Evolutionary conservation across 441 rosid species (phyloP).

Genomic region (Mallotus japonicus): DNA sequence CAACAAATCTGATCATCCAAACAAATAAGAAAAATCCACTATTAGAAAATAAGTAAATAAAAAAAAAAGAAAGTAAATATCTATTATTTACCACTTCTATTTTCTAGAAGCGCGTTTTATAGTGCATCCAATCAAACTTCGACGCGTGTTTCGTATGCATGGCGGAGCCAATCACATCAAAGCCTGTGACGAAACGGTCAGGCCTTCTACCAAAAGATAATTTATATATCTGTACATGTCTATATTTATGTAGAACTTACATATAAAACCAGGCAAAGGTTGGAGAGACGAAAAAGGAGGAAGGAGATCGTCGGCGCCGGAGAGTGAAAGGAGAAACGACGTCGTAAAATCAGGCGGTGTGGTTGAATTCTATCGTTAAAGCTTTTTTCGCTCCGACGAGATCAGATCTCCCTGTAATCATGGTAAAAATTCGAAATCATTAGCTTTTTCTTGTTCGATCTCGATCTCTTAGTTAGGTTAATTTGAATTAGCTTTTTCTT

Average conservation of each 20-base stretch:
- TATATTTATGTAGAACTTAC: too few species aligned
- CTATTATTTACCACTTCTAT: neutral
- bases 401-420: slow-evolving; percentile 33
- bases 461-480: neutral
- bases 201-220: slow-evolving; percentile 1
- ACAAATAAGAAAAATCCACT: too few species aligned
- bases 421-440: slow-evolving; percentile 29
- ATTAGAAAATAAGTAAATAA: too few species aligned
- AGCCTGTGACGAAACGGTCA: slow-evolving; percentile 29
- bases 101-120: too few species aligned
- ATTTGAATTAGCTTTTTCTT: neutral
- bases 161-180: slow-evolving; percentile 23
- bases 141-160: slow-evolving; percentile 18
- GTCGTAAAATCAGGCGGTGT: slow-evolving; percentile 12
- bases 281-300: neutral
- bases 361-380: slow-evolving; percentile 12
- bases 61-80: too few species aligned
- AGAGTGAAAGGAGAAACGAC: slow-evolving; percentile 1
- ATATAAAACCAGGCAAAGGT: neutral
- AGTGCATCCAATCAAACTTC: neutral
- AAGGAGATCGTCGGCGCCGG: neutral
- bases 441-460: neutral
- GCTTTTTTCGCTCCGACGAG: slow-evolving; percentile 19
- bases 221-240: neutral
- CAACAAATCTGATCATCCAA: too few species aligned